Evolutionary conservation across 148 eudicot genomes (phyloP), one percentile per base, ranked within the genome.

Genomic region (Drosera capensis): DNA sequence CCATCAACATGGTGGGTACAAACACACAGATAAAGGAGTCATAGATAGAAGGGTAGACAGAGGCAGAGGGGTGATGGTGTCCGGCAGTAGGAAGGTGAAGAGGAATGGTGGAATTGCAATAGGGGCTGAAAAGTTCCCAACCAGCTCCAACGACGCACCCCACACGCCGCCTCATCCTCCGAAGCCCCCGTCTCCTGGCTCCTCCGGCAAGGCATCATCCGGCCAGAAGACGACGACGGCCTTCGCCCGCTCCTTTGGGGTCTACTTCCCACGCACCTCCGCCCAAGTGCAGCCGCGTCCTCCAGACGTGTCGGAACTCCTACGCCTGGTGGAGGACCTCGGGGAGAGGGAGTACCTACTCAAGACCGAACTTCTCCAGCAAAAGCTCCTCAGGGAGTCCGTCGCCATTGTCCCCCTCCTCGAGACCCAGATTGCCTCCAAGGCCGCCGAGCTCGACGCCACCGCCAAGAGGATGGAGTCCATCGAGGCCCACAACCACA

Each of bases 281-380:
- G 78, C 96, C 0, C 95, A 84, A 41, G 97, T 90, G 16, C 92
- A 80, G 70, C 97, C 97, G 0, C 71, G 71, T 3, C 95, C 95
- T 0, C 99, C 88, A 6, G 94, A 77, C 63, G 82, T 73, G 5
- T 3, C 73, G 2, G 83, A 85, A 14, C 79, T 85, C 7, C 46
- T 85, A 14, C 75, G 60, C 11, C 53, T 81, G 15, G 94, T 90
- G 12, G 95, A 78, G 12, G 77, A 78, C 23, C 57, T 90, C 4
- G 67, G 88, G 0, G 82, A 71, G 37, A 54, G 76, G 11, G 95
- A 85, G 71, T 67, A 77, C 1, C 70, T 74, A 0, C 52, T 92
- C 13, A 66, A 63, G 25, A 85, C 86, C 0, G 72, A 92, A 48
- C 51, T 81, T 1, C 46, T 78, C 1, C 88, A 92, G 54, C 78